Evolutionary conservation across 352 stramenopile species (phyloP).

Genomic region (Pythium insidiosum): DNA sequence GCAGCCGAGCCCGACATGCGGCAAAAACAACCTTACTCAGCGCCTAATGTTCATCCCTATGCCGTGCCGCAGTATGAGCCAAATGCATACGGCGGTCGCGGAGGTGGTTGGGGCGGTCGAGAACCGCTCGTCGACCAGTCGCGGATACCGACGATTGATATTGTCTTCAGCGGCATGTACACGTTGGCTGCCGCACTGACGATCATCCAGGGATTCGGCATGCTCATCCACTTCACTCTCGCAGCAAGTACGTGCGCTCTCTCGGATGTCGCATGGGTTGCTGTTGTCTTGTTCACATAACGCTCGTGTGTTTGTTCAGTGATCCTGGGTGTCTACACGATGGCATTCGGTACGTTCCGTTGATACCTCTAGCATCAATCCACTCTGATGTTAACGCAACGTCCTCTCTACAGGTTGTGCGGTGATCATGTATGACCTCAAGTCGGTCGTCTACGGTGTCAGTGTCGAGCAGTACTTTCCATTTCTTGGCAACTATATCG

Average conservation of each 20-base stretch:
- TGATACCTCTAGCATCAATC: too few species aligned
- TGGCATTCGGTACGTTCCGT: constrained; percentile 68
- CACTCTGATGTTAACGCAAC: too few species aligned
- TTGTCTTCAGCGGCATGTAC: constrained; percentile 84
- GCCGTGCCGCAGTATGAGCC: constrained; percentile 73
- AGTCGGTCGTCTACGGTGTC: constrained; percentile 75
- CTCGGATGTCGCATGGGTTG: neutral
- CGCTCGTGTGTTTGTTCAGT: constrained; percentile 25
- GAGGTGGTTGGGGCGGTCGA: constrained; percentile 33
- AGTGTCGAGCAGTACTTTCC: constrained; percentile 80
- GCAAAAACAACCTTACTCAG: constrained; percentile 51
- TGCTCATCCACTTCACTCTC: constrained; percentile 68
- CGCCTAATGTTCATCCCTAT: constrained; percentile 76
- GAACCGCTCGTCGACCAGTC: constrained; percentile 32
- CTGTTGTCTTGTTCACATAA: neutral
- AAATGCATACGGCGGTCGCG: constrained; percentile 34
- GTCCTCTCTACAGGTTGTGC: constrained; percentile 18
- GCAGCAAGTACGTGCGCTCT: constrained; percentile 29
- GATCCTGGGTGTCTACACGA: constrained; percentile 71
- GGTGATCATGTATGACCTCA: constrained; percentile 81
- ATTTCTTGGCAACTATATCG: constrained; percentile 85
- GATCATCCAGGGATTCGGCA: constrained; percentile 78
- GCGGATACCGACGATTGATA: constrained; percentile 54
- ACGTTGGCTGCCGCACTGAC: constrained; percentile 74
- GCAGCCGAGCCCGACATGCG: constrained; percentile 14